Conservation (phyloP, 768 basidiomycete genomes). For the Macrocybe gigantea region DNA sequence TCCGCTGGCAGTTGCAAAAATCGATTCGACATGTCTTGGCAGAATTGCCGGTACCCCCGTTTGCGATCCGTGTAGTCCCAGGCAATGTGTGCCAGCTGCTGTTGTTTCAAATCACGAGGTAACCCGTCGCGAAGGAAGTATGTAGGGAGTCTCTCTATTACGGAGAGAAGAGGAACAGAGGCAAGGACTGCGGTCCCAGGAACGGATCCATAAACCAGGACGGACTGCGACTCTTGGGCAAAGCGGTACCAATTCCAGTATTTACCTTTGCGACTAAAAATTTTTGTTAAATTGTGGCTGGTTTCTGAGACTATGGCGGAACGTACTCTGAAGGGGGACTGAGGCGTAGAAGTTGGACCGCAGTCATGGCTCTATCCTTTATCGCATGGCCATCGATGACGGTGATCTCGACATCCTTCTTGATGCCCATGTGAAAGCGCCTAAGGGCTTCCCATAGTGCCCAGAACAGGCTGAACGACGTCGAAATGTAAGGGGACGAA, state of each 20-base stretch:
- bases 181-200: slow-evolving; percentile 60
- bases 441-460: slow-evolving; percentile 77
- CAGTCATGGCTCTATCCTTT: slow-evolving; percentile 53
- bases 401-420: slow-evolving; percentile 75
- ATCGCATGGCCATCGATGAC: slow-evolving; percentile 67
- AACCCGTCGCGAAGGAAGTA: slow-evolving; percentile 46
- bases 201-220: slow-evolving; percentile 65
- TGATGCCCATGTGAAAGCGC: slow-evolving; percentile 65
- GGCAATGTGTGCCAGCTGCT: slow-evolving; percentile 27
- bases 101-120: slow-evolving; percentile 18
- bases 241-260: slow-evolving; percentile 77
- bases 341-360: slow-evolving; percentile 55
- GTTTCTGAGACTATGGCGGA: neutral
- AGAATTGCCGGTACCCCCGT: slow-evolving; percentile 62
- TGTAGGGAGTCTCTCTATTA: slow-evolving; percentile 65
- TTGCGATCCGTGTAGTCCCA: slow-evolving; percentile 60
- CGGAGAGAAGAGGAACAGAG: slow-evolving; percentile 60
- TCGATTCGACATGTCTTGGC: slow-evolving; percentile 58
- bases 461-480: slow-evolving; percentile 80
- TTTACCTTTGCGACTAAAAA: slow-evolving; percentile 23
- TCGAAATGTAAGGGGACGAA: slow-evolving; percentile 64
- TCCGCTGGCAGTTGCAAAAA: slow-evolving; percentile 54
- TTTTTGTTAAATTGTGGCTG: neutral
- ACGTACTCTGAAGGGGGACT: slow-evolving; percentile 52
- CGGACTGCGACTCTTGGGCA: slow-evolving; percentile 70